phyloP scores from a whole-genome alignment of 441 rosid species.

The Bocquillonia castaneifolia region DNA sequence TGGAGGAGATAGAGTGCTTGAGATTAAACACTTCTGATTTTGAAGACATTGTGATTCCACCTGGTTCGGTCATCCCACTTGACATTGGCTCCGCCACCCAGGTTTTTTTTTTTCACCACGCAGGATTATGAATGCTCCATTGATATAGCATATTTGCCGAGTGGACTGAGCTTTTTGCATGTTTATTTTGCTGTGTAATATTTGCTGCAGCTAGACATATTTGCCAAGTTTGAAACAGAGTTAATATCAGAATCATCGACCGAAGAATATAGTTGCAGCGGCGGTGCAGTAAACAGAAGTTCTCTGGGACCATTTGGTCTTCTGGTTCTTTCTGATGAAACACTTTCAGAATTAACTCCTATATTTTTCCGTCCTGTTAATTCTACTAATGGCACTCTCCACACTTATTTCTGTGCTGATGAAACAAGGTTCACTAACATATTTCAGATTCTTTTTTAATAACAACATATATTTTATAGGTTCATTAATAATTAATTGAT shows the following conservation, averaged over 20 bases:
- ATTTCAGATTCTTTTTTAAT: neutral
- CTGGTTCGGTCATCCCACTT: constrained; percentile 58
- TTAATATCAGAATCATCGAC: constrained; percentile 19
- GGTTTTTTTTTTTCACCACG: constrained; percentile 26
- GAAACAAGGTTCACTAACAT: constrained; percentile 44
- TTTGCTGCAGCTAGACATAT: constrained; percentile 41
- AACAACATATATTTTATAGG: too few relatives aligned
- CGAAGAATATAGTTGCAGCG: constrained; percentile 51
- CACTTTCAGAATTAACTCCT: constrained; percentile 67
- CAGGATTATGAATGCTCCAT: too few relatives aligned
- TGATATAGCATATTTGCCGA: too few relatives aligned
- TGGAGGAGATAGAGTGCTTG: constrained; percentile 68
- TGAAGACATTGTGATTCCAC: constrained; percentile 33
- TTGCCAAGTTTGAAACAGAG: constrained; percentile 61
- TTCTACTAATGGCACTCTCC: constrained; percentile 41
- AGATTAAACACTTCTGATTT: constrained; percentile 52
- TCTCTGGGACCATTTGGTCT: constrained; percentile 83
- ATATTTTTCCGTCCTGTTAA: constrained; percentile 66
- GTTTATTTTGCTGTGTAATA: neutral
- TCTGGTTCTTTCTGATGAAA: constrained; percentile 58
- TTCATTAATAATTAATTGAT: neutral
- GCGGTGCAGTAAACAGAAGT: constrained; percentile 60
- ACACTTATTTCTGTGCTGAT: constrained; percentile 69
- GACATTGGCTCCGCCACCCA: constrained; percentile 65
- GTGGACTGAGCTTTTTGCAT: too few relatives aligned